These are phyloP conservation scores for Pleurozium schreberi DNA, from an alignment of 225 moss, liverwort and hornwort species.

Conservation along the genomic window DNA sequence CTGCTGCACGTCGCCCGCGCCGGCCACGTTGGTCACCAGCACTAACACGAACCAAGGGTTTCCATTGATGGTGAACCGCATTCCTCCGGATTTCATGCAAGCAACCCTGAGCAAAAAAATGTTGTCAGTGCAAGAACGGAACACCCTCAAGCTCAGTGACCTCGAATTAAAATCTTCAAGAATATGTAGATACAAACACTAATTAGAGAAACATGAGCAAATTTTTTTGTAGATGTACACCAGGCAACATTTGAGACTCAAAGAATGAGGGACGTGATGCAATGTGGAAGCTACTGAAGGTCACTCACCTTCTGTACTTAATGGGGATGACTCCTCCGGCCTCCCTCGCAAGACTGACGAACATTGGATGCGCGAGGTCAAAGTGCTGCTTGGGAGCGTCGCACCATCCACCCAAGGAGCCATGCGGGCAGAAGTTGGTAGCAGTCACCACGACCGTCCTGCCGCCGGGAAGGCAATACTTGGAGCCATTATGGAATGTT, in stretches of 20 bases:
- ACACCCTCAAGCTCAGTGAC: neutral
- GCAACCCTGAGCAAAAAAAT: slow-evolving; percentile 9
- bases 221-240: neutral
- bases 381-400: slow-evolving; percentile 53
- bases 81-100: slow-evolving; percentile 32
- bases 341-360: slow-evolving; percentile 33
- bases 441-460: slow-evolving; percentile 26
- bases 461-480: slow-evolving; percentile 35
- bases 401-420: slow-evolving; percentile 54
- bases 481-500: slow-evolving; percentile 30
- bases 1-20: slow-evolving; percentile 51
- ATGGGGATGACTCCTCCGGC: slow-evolving; percentile 50
- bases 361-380: slow-evolving; percentile 56
- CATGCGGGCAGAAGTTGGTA: slow-evolving; percentile 46
- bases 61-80: slow-evolving; percentile 44
- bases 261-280: neutral
- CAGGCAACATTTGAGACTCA: neutral
- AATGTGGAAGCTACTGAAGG: neutral
- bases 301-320: slow-evolving; percentile 26
- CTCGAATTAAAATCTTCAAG: neutral
- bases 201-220: neutral
- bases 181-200: neutral
- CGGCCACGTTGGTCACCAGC: slow-evolving; percentile 39
- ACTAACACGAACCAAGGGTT: slow-evolving; percentile 44
- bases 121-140: neutral